These are phyloP conservation scores for Entophlyctis helioformis DNA, from an alignment of 192 early-diverging fungal genomes.

Conservation along the genomic window DNA sequence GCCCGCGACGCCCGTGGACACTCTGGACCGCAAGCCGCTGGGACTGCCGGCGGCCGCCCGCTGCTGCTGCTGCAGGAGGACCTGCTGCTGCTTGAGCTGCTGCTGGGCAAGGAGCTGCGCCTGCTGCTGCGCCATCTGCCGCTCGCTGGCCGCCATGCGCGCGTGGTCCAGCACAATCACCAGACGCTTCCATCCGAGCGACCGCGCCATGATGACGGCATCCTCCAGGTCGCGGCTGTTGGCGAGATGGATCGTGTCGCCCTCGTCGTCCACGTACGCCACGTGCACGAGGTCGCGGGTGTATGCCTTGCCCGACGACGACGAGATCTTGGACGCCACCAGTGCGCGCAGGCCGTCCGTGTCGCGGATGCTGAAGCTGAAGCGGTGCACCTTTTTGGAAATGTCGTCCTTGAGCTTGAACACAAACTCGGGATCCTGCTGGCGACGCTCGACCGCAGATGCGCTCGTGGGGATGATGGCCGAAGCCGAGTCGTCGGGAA, in stretches of 20 bases:
- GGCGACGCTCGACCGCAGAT: too few species aligned
- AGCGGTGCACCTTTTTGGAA: slow-evolving; percentile 17
- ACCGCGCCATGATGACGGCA: slow-evolving; percentile 68
- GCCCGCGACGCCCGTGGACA: too few species aligned
- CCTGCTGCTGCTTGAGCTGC: too few species aligned
- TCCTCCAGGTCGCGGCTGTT: slow-evolving; percentile 69
- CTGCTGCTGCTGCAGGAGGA: too few species aligned
- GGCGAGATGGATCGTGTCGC: slow-evolving; percentile 71
- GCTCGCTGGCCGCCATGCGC: too few species aligned
- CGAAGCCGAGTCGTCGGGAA: neutral
- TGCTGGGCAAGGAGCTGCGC: too few species aligned
- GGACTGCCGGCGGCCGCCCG: too few species aligned
- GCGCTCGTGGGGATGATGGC: neutral
- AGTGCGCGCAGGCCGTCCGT: neutral
- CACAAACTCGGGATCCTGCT: too few species aligned
- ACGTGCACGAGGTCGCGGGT: neutral
- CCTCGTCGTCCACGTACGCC: slow-evolving; percentile 81
- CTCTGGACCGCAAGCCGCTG: too few species aligned
- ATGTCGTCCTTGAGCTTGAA: slow-evolving; percentile 21
- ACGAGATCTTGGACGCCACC: neutral
- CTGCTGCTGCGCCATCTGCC: too few species aligned
- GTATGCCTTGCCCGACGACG: too few species aligned
- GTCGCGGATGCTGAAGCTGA: slow-evolving; percentile 7
- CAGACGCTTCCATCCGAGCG: slow-evolving; percentile 65
- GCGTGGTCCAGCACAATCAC: too few species aligned